Conservation (phyloP, 495 filamentous ascomycete genomes). For the Aspergillus sparsus region DNA sequence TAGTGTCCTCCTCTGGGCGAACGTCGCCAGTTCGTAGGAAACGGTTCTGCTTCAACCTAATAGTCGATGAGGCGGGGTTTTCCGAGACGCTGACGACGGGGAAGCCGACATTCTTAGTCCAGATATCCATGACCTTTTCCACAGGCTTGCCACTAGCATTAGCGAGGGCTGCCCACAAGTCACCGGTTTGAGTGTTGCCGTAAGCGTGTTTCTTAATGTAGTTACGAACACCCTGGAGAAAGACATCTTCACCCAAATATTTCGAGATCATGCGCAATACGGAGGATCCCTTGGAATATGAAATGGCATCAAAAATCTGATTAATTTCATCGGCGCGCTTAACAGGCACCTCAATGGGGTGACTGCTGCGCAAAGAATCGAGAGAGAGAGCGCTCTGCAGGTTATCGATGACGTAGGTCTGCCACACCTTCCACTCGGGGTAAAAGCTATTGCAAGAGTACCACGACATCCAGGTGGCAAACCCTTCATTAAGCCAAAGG, state of each 20-base stretch:
- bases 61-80: conserved; percentile 43
- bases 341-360: conserved; percentile 96
- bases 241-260: conserved; percentile 88
- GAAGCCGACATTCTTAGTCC: conserved; percentile 70
- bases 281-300: conserved; percentile 94
- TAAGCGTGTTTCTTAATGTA: conserved; percentile 97
- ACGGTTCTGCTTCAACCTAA: conserved; percentile 64
- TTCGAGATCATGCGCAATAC: conserved; percentile 97
- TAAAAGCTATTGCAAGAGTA: conserved; percentile 72
- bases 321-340: conserved; percentile 95
- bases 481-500: conserved; percentile 97
- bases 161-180: conserved; percentile 87
- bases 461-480: conserved; percentile 86
- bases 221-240: conserved; percentile 86
- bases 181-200: conserved; percentile 69
- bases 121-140: conserved; percentile 67
- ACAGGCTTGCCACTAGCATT: conserved; percentile 92
- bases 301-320: conserved; percentile 98
- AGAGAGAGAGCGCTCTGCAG: conserved; percentile 83
- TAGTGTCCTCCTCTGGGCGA: conserved; percentile 70
- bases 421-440: conserved; percentile 99
- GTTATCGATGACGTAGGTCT: conserved; percentile 88
- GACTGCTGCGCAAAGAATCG: conserved; percentile 90
- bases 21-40: conserved; percentile 69
- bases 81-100: conserved; percentile 65